Conservation (phyloP, 495 filamentous ascomycete species). For the Tuber indicum region DNA sequence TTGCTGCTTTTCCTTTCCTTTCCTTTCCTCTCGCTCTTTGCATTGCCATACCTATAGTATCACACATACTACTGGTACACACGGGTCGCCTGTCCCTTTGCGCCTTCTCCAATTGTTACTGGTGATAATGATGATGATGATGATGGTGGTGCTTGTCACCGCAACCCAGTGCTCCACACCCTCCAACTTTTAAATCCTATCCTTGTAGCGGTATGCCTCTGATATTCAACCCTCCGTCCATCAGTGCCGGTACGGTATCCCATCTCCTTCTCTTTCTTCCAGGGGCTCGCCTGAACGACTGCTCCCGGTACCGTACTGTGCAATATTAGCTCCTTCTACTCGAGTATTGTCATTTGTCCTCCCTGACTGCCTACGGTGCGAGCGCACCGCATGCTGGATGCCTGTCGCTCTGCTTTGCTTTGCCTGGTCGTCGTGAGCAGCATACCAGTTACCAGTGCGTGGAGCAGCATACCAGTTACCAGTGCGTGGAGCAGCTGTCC, state of each 20-base stretch:
- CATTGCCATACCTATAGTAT: background rate
- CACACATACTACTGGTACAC: too few relatives aligned
- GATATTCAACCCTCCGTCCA: background rate
- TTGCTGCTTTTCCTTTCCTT: background rate
- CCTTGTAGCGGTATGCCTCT: background rate
- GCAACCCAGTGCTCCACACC: background rate
- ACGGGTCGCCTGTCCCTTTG: background rate
- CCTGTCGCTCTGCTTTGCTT: background rate
- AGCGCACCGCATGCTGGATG: background rate
- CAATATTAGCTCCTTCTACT: background rate
- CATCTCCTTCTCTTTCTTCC: background rate
- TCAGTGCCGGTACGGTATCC: background rate
- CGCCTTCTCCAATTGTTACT: background rate
- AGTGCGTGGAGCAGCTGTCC: background rate
- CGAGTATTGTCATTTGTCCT: background rate
- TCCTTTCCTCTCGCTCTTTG: slow-evolving; percentile 2
- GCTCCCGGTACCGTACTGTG: background rate
- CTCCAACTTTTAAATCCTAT: background rate
- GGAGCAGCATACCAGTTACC: too few relatives aligned
- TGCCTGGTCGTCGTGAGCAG: background rate
- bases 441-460: too few relatives aligned
- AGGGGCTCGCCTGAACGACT: background rate
- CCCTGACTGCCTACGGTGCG: background rate
- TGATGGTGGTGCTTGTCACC: background rate
- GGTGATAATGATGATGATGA: background rate